Conservation (phyloP, 2,329 filamentous ascomycete genomes). For the Colletotrichum simmondsii region DNA sequence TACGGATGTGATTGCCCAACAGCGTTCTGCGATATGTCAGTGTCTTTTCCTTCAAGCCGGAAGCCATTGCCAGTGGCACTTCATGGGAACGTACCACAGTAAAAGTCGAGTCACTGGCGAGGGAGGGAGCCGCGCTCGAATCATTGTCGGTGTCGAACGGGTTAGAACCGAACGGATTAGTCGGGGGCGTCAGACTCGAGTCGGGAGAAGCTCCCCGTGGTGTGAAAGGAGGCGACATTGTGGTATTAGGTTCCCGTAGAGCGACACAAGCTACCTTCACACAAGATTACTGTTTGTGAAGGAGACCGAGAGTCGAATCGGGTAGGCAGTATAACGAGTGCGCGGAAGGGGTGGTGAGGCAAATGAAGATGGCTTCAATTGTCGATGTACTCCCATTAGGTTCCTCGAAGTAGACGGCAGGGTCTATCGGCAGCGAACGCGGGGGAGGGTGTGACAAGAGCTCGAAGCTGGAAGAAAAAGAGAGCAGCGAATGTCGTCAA, state of each 20-base stretch:
- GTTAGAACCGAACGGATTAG: constrained; percentile 33
- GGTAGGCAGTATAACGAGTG: not conserved
- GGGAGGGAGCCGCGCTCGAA: constrained; percentile 29
- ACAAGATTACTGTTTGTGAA: not conserved
- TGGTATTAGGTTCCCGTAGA: not conserved
- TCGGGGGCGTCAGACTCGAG: constrained; percentile 25
- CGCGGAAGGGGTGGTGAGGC: not conserved
- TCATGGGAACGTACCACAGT: constrained; percentile 28
- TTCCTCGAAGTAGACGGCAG: not conserved
- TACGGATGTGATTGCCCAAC: not conserved
- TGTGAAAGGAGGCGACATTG: constrained; percentile 31
- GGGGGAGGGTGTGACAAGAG: not conserved
- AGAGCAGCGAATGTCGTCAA: constrained; percentile 14
- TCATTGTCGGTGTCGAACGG: constrained; percentile 37
- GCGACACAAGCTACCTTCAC: not conserved
- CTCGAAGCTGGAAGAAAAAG: not conserved
- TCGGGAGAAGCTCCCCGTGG: constrained; percentile 12
- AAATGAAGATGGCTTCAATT: not conserved
- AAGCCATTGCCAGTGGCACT: not conserved
- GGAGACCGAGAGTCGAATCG: not conserved
- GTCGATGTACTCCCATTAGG: not conserved
- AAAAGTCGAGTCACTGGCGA: constrained; percentile 36
- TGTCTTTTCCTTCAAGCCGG: not conserved
- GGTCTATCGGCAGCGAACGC: not conserved
- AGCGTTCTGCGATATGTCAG: constrained; percentile 27